Evolutionary conservation across 1,284 basidiomycete species (phyloP), one percentile per base, ranked within the genome.

Genomic region (Moesziomyces globuligerus): DNA sequence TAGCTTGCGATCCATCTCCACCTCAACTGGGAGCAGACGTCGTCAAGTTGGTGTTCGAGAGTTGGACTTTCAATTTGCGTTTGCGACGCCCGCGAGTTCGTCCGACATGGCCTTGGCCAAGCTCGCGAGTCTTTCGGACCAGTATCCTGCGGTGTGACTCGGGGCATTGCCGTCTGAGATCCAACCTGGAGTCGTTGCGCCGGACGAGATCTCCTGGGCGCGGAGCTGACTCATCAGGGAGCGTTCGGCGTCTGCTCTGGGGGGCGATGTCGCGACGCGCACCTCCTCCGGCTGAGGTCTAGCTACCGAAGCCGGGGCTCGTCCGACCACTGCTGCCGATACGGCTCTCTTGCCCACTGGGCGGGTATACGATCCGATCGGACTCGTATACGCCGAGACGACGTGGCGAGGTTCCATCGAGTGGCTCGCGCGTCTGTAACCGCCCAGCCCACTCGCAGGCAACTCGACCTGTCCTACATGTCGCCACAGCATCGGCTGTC

Each of bases 41-140:
- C n/a, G n/a, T n/a, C n/a, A n/a, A n/a, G n/a, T n/a, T n/a, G n/a
- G n/a, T n/a, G n/a, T n/a, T n/a, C n/a, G n/a, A n/a, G n/a, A n/a
- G n/a, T n/a, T n/a, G n/a, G n/a, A n/a, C n/a, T n/a, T n/a, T n/a
- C 26, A 28, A 5, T 28, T 28, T 28, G 26, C 26, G n/a, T n/a
- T n/a, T n/a, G n/a, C 50, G 7, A 58, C 58, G 4, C 56, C 23
- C 10, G 59, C 39, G 11, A 62, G 13, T 36, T 72, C 70, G 25
- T 56, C 70, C 7, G 52, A 46, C 59, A 72, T 53, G 8, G 56
- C 60, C n/a, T 68, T 59, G 2, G 70, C 70, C 20, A 72, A 32
- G 20, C 59, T 55, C 4, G 49, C 45, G 23, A 72, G 43, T 15
- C 64, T 46, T 24, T 72, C 64, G n/a, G 44, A 57, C 70, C 70